A percentile compares a stretch with the other conserved stretches of the same genome.
Evolutionary conservation across 2,329 filamentous ascomycete genomes (phyloP).

Genomic region (Pseudogymnoascus sp.): DNA sequence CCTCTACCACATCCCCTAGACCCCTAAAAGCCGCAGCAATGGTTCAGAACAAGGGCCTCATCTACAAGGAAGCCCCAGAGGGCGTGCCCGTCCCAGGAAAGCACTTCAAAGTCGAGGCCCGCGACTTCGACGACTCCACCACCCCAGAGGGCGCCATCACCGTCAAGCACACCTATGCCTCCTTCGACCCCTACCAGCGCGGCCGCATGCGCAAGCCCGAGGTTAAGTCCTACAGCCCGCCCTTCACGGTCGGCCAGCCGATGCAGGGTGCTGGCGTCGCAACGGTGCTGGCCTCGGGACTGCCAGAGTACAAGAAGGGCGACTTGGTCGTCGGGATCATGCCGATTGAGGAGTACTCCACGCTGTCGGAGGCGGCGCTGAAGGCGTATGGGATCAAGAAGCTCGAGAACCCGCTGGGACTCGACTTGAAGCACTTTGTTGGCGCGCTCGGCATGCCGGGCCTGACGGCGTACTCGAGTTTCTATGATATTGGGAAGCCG

Average conservation of each 20-base stretch:
- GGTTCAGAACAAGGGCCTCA: conserved; percentile 62
- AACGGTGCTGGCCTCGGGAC: conserved; percentile 63
- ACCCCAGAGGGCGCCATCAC: conserved; percentile 57
- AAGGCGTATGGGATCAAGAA: conserved; percentile 37
- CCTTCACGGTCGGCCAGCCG: conserved; percentile 53
- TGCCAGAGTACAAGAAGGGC: conserved; percentile 52
- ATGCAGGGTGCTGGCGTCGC: conserved; percentile 57
- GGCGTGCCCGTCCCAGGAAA: conserved; percentile 62
- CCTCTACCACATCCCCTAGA: background rate
- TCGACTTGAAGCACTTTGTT: conserved; percentile 60
- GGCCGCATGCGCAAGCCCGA: conserved; percentile 62
- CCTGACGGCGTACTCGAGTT: conserved; percentile 63
- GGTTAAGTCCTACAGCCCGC: conserved; percentile 57
- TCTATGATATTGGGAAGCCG: conserved; percentile 68
- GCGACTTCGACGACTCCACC: conserved; percentile 56
- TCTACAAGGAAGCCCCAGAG: conserved; percentile 62
- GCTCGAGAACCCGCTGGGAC: conserved; percentile 60
- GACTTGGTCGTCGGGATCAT: conserved; percentile 53
- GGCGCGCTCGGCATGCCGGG: conserved; percentile 74
- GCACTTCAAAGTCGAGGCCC: conserved; percentile 58
- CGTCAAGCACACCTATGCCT: conserved; percentile 62
- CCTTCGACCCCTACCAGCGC: conserved; percentile 79
- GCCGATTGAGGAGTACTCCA: conserved; percentile 62
- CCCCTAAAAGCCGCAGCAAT: conserved; percentile 19
- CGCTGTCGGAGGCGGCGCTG: conserved; percentile 40